phyloP scores from a whole-genome alignment of 2,329 filamentous ascomycete species.

The Ceratocystis eucalypticola region DNA sequence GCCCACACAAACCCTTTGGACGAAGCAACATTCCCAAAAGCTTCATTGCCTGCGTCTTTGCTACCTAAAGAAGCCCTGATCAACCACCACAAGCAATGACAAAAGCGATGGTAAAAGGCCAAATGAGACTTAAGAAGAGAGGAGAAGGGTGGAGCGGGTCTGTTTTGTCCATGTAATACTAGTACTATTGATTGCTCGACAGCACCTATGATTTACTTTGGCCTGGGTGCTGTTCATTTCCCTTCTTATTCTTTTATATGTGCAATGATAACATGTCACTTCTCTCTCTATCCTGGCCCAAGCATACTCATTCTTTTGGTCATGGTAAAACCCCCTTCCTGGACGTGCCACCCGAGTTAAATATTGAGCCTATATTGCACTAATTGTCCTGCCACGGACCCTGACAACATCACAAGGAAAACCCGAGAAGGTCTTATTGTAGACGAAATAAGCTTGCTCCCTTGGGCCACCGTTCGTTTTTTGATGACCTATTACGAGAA shows the following conservation, averaged over 20 bases:
- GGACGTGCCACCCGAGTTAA: neutral
- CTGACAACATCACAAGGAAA: neutral
- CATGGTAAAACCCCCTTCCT: neutral
- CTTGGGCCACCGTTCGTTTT: neutral
- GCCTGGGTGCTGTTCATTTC: neutral
- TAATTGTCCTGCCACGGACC: neutral
- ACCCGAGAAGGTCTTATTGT: neutral
- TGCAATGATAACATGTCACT: neutral
- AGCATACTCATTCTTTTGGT: neutral
- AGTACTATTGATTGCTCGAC: neutral
- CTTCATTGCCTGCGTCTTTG: neutral
- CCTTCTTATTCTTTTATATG: neutral
- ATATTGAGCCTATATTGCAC: conserved; percentile 4
- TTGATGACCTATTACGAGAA: too few species aligned
- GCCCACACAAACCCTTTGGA: neutral
- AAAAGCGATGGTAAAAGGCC: neutral
- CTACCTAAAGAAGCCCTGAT: neutral
- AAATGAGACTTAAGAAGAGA: neutral
- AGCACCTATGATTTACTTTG: neutral
- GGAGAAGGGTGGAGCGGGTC: neutral
- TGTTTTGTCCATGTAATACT: neutral
- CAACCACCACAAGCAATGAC: neutral
- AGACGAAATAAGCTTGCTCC: conserved; percentile 1
- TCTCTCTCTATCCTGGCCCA: neutral
- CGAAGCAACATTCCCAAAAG: neutral